Base-by-base conservation (phyloP, 2,329 filamentous ascomycete species). In the Chrysoporthe deuterocubensis region DNA sequence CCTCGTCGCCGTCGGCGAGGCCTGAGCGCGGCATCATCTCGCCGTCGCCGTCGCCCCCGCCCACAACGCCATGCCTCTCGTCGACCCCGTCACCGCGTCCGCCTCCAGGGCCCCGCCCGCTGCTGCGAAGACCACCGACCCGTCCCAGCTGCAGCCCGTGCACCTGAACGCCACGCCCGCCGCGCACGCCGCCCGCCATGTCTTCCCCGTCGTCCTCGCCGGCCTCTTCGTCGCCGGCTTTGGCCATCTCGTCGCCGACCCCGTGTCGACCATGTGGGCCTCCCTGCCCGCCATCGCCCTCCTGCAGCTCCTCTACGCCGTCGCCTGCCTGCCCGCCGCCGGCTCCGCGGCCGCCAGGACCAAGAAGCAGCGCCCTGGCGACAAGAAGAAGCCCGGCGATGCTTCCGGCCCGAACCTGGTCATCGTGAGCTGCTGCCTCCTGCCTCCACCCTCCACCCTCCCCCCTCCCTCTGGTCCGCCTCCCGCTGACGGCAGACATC, bases 321-420 rank as follows among this genome's bases (percentile, higher is more conserved):
- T 89, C 14, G 71, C 87, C 52, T 91, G 90, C 66, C 82, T 93
- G 37, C 90, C 90, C 1, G 81, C 87, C 8, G 89, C 88, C 2
- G 81, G 87, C 11, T 79, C 83, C 40, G 75, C 80, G 66, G 75
- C 76, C 18, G 76, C 76, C 16, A 83, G 80, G 71, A 65, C 74
- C 32, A 84, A 81, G 76, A 90, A 88, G 77, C 73, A 76, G 13
- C 84, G 85, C 70, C 81, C 81, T 8, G 86, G 85, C 61, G 82
- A 85, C 79, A 89, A 84, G 78, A 71, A 74, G 46, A 73, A 73
- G 58, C 69, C 74, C 16, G 70, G 72, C 5, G 82, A 82, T 34
- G 74, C 78, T 72, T 73, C 80, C 72, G 76, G 83, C 75, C 76
- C 81, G 9, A 84, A 82, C 69, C 75, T 80, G 8, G 74, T 83